Conservation (phyloP, 2,329 filamentous ascomycete genomes). For the Neofusicoccum sp. region DNA sequence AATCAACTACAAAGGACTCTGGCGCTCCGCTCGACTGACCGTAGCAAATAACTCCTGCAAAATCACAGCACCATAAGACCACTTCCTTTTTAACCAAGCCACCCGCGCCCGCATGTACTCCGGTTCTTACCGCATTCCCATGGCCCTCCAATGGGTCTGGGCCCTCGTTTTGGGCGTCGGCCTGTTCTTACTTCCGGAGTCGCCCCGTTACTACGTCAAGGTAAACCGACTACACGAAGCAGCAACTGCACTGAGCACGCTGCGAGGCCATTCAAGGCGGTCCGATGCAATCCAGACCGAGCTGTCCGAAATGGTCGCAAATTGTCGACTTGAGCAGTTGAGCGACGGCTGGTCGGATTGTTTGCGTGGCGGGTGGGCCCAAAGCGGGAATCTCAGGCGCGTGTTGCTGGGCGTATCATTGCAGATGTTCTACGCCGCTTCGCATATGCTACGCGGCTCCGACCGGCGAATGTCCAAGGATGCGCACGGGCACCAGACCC, state of each 20-base stretch:
- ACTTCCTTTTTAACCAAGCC: slow-evolving; percentile 73
- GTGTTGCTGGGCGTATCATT: slow-evolving; percentile 47
- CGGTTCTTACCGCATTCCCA: slow-evolving; percentile 68
- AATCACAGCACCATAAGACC: too few relatives aligned
- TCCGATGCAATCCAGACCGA: slow-evolving; percentile 76
- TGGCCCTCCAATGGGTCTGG: slow-evolving; percentile 77
- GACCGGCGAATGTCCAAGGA: too few relatives aligned
- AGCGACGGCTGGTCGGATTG: slow-evolving; percentile 64
- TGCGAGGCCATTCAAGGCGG: slow-evolving; percentile 71
- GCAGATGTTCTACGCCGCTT: too few relatives aligned
- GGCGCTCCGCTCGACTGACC: too few relatives aligned
- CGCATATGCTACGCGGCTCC: too few relatives aligned
- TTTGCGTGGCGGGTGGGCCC: slow-evolving; percentile 54
- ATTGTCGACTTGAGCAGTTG: slow-evolving; percentile 49
- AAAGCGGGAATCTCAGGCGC: slow-evolving; percentile 41
- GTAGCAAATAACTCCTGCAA: too few relatives aligned
- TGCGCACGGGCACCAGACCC: too few relatives aligned
- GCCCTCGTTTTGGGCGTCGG: slow-evolving; percentile 71
- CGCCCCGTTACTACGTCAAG: slow-evolving; percentile 82
- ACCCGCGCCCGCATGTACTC: slow-evolving; percentile 62
- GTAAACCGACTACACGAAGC: slow-evolving; percentile 67
- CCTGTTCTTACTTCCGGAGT: slow-evolving; percentile 76
- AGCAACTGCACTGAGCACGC: slow-evolving; percentile 58
- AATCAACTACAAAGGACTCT: too few relatives aligned
- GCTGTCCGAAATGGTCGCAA: slow-evolving; percentile 81